phyloP scores from a whole-genome alignment of 441 rosid genomes.

The Gossypium davidsonii region DNA sequence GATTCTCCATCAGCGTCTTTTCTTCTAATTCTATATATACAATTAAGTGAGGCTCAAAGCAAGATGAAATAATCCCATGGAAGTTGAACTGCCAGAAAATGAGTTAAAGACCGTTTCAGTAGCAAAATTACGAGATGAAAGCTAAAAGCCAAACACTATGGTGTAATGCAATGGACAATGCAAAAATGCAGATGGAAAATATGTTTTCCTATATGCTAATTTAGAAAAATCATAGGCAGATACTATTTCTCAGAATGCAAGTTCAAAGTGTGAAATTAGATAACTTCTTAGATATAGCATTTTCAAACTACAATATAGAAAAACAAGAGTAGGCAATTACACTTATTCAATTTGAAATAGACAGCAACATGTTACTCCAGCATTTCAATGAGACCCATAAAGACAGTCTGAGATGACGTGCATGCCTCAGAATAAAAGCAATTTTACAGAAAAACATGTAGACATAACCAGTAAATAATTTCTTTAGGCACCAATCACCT shows the following conservation, averaged over 20 bases:
- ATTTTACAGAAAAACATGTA: background rate
- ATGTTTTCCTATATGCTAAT: background rate
- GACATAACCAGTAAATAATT: background rate
- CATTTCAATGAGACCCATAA: background rate
- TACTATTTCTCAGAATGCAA: background rate
- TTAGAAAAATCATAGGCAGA: background rate
- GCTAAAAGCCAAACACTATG: conserved; percentile 4
- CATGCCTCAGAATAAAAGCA: background rate
- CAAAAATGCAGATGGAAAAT: background rate
- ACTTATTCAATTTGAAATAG: background rate
- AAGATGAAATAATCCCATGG: conserved; percentile 93
- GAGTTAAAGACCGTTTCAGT: conserved; percentile 9
- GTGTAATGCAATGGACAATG: background rate
- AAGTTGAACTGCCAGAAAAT: conserved; percentile 82
- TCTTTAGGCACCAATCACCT: background rate
- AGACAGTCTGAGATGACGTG: background rate
- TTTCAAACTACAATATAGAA: conserved; percentile 1
- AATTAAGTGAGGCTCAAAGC: conserved; percentile 95
- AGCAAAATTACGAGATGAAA: conserved; percentile 11
- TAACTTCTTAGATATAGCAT: background rate
- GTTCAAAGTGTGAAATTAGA: background rate
- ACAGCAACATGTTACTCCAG: background rate
- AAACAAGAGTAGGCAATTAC: background rate
- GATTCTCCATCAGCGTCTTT: conserved; percentile 93
- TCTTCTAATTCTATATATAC: conserved; percentile 91